A percentile compares a stretch with the other conserved stretches of the same genome.
phyloP scores from a whole-genome alignment of 2,329 filamentous ascomycete species.

The Fusarium guadeloupense region DNA sequence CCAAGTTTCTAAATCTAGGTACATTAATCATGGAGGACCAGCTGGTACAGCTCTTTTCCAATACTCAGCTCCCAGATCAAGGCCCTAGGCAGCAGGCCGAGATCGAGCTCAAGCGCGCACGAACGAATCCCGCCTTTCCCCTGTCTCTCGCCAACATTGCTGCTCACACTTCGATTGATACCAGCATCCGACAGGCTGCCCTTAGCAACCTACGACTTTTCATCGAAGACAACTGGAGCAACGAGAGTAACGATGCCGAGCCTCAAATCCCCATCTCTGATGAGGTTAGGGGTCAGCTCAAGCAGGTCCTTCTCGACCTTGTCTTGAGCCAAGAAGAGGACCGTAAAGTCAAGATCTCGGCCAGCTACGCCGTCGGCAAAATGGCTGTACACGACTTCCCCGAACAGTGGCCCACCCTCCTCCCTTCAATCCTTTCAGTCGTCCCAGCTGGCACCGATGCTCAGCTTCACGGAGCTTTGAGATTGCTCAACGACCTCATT shows the following conservation, averaged over 20 bases:
- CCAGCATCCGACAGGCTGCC: constrained; percentile 83
- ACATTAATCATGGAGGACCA: constrained; percentile 86
- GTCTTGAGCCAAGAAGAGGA: constrained; percentile 78
- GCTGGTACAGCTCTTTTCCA: constrained; percentile 85
- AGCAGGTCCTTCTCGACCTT: constrained; percentile 78
- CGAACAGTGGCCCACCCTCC: constrained; percentile 90
- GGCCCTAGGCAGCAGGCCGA: constrained; percentile 86
- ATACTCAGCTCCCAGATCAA: constrained; percentile 82
- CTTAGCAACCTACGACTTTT: constrained; percentile 83
- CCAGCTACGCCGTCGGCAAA: constrained; percentile 85
- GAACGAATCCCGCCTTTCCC: constrained; percentile 76
- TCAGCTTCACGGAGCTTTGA: constrained; percentile 88
- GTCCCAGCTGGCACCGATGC: constrained; percentile 79
- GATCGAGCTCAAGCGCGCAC: constrained; percentile 77
- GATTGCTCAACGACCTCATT: constrained; percentile 87
- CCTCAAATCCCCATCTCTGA: constrained; percentile 74
- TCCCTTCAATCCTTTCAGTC: constrained; percentile 80
- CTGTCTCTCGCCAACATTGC: constrained; percentile 83
- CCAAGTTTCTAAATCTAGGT: constrained; percentile 20
- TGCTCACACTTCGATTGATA: constrained; percentile 75
- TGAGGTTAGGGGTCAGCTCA: constrained; percentile 76
- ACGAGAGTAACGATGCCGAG: constrained; percentile 73
- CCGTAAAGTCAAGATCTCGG: constrained; percentile 87
- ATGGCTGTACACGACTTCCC: constrained; percentile 94
- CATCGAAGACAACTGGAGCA: constrained; percentile 85